Evolutionary conservation across 2,329 filamentous ascomycete genomes (phyloP).

Genomic region (Aschersonia sp.): DNA sequence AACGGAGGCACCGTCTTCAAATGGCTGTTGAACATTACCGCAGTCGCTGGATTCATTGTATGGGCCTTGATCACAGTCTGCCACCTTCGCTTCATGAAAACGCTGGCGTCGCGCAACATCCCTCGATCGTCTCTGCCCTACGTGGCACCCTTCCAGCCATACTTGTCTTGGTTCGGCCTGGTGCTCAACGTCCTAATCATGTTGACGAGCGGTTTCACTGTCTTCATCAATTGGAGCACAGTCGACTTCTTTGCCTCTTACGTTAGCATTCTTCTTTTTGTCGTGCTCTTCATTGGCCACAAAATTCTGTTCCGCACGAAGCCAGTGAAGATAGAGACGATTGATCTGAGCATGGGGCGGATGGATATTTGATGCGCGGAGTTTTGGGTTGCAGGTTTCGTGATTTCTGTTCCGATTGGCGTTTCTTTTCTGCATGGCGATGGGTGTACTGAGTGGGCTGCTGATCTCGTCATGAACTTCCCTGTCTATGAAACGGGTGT

Average conservation of each 20-base stretch:
- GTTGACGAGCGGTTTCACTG: constrained; percentile 54
- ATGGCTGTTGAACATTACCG: constrained; percentile 60
- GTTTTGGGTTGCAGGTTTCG: not conserved
- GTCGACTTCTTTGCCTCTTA: constrained; percentile 50
- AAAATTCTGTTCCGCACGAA: constrained; percentile 33
- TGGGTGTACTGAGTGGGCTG: too few relatives aligned
- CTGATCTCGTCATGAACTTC: too few relatives aligned
- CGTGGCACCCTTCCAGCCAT: constrained; percentile 47
- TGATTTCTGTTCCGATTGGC: not conserved
- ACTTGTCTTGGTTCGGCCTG: constrained; percentile 48
- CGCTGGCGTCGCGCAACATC: constrained; percentile 39
- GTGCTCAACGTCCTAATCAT: constrained; percentile 51
- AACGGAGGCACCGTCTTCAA: constrained; percentile 48
- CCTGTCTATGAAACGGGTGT: too few relatives aligned
- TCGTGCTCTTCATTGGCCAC: constrained; percentile 44
- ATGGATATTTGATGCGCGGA: not conserved
- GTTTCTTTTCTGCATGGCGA: too few relatives aligned
- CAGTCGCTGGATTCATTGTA: constrained; percentile 54
- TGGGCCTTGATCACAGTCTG: constrained; percentile 54
- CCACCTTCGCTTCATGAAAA: constrained; percentile 52
- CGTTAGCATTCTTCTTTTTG: constrained; percentile 48
- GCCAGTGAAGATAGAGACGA: constrained; percentile 19
- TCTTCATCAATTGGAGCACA: constrained; percentile 49
- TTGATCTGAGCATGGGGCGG: constrained; percentile 15
- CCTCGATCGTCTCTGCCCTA: constrained; percentile 45